Conservation (phyloP, 768 basidiomycete genomes). For the Xerocomus potaroensis region DNA sequence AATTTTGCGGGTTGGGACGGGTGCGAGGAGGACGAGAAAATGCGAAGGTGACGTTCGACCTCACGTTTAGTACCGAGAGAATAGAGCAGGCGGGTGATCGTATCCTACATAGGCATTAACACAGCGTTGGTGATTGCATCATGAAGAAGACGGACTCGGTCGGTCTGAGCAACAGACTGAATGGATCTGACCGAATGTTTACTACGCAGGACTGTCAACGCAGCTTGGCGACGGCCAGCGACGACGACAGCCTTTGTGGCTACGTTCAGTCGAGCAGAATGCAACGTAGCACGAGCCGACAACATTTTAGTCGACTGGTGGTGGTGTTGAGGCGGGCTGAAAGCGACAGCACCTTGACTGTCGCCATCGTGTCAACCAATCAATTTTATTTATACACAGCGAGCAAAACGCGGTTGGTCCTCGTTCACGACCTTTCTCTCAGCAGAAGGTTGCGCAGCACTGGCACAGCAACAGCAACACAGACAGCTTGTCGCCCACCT, state of each 20-base stretch:
- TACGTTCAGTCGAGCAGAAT: constrained; percentile 28
- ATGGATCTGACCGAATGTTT: constrained; percentile 39
- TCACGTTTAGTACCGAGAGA: constrained; percentile 96
- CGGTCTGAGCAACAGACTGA: constrained; percentile 67
- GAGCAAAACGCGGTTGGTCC: no score
- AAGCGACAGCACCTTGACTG: no score
- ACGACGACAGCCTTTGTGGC: constrained; percentile 46
- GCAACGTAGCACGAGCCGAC: constrained; percentile 23
- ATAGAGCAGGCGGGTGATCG: constrained; percentile 93
- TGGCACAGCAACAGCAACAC: no score
- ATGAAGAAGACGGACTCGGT: constrained; percentile 48
- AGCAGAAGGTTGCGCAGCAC: no score
- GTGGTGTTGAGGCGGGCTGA: constrained; percentile 4
- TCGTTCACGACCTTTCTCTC: no score
- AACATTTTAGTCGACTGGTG: constrained; percentile 22
- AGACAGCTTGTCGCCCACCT: no score
- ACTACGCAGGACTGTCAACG: constrained; percentile 37
- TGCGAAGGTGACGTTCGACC: constrained; percentile 96
- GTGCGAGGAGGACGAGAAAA: constrained; percentile 93
- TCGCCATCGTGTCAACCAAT: no score
- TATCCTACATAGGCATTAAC: constrained; percentile 59
- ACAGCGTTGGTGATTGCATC: background rate
- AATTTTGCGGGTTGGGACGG: constrained; percentile 90
- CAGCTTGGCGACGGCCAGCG: constrained; percentile 40
- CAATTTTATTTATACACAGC: no score